Percentiles rank a stretch among this genome's conserved stretches.
These are phyloP conservation scores for Neofusicoccum laricinum DNA, from an alignment of 2,329 filamentous ascomycete genomes.

Conservation along the genomic window DNA sequence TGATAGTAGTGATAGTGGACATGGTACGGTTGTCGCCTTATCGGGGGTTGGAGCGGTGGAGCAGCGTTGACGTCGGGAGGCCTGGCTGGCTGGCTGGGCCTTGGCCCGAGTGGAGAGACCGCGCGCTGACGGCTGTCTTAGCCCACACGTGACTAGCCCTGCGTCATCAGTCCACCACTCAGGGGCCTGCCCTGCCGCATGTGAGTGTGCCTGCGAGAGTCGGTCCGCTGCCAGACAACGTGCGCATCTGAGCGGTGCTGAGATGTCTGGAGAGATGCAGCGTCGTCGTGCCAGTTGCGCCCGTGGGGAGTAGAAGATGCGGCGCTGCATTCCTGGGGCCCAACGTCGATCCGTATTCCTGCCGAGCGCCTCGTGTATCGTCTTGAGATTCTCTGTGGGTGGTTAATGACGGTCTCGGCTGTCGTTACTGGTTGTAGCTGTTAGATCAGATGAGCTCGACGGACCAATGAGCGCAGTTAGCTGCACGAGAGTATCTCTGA, in stretches of 20 bases:
- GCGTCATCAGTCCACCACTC: background rate
- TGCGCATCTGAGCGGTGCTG: background rate
- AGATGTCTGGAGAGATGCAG: background rate
- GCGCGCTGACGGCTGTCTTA: background rate
- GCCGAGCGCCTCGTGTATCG: background rate
- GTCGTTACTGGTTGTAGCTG: background rate
- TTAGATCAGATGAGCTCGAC: background rate
- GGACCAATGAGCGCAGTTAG: constrained; percentile 3
- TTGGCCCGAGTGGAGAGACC: background rate
- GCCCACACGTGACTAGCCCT: background rate
- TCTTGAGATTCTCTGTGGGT: background rate
- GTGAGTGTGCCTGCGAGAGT: background rate
- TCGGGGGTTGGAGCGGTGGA: constrained; percentile 9
- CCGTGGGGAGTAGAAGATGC: background rate
- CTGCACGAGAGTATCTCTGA: constrained; percentile 8
- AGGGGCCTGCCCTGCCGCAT: background rate
- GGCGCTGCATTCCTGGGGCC: background rate
- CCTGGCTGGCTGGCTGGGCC: background rate
- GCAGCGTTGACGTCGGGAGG: constrained; percentile 3
- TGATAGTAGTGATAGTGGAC: background rate
- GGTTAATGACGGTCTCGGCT: background rate
- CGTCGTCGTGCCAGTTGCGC: background rate
- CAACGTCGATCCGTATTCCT: background rate
- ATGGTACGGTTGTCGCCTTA: constrained; percentile 8
- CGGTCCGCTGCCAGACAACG: background rate